phyloP scores from a whole-genome alignment of 2,329 filamentous ascomycete species.

The Penicillium janthinellum region DNA sequence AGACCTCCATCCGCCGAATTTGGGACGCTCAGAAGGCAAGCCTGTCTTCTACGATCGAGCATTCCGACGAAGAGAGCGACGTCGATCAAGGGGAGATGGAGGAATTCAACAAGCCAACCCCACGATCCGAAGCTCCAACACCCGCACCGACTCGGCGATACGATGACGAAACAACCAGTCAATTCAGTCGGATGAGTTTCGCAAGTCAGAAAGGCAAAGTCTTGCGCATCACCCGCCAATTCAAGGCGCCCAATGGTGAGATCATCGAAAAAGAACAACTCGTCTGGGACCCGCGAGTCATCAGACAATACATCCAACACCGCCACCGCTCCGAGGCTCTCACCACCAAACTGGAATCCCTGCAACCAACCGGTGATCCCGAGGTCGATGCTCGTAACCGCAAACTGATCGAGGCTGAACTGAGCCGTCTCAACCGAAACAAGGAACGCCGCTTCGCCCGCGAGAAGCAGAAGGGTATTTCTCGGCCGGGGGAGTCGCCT shows the following conservation, averaged over 20 bases:
- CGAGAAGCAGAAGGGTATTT: slow-evolving; percentile 78
- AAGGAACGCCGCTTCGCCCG: slow-evolving; percentile 86
- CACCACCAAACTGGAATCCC: slow-evolving; percentile 68
- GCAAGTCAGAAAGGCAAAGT: slow-evolving; percentile 69
- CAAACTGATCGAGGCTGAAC: slow-evolving; percentile 69
- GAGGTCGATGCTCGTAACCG: slow-evolving; percentile 66
- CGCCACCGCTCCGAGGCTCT: slow-evolving; percentile 71
- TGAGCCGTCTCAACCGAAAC: slow-evolving; percentile 84
- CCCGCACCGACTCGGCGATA: slow-evolving; percentile 54
- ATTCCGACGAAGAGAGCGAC: slow-evolving; percentile 73
- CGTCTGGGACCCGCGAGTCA: slow-evolving; percentile 80
- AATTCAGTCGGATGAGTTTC: slow-evolving; percentile 72
- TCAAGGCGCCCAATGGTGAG: slow-evolving; percentile 65
- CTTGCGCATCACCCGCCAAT: slow-evolving; percentile 72
- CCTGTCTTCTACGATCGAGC: slow-evolving; percentile 71
- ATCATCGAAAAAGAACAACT: slow-evolving; percentile 60
- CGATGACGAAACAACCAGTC: slow-evolving; percentile 77
- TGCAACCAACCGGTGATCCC: slow-evolving; percentile 66
- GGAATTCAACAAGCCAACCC: slow-evolving; percentile 57
- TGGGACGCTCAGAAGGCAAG: slow-evolving; percentile 87
- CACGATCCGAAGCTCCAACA: slow-evolving; percentile 67
- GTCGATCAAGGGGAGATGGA: slow-evolving; percentile 56
- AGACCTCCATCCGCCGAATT: slow-evolving; percentile 85
- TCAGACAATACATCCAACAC: slow-evolving; percentile 82
- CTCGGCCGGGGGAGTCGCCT: slow-evolving; percentile 49